Percentiles rank a stretch among this genome's conserved stretches.
These are phyloP conservation scores for Phaffomyces antillensis DNA, from an alignment of 805 yeast species.

Conservation along the genomic window DNA sequence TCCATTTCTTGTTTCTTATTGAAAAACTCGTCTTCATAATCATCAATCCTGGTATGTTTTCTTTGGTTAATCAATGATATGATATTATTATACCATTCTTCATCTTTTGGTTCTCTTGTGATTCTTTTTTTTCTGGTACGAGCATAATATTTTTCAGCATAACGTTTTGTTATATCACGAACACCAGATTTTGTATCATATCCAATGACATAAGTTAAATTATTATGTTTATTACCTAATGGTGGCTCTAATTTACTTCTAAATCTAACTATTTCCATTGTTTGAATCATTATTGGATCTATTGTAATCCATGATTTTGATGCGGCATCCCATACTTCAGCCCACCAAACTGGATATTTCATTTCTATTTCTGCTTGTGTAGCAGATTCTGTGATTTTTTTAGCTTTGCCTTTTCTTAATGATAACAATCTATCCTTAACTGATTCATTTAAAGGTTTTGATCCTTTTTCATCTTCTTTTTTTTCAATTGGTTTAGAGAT, in stretches of 20 bases:
- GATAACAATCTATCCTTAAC: slow-evolving; percentile 12
- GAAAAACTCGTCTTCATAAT: slow-evolving; percentile 55
- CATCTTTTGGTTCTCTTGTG: slow-evolving; percentile 45
- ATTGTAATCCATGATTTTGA: slow-evolving; percentile 73
- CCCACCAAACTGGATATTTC: slow-evolving; percentile 78
- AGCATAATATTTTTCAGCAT: slow-evolving; percentile 63
- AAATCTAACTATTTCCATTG: slow-evolving; percentile 54
- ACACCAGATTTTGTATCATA: slow-evolving; percentile 59
- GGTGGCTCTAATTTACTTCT: slow-evolving; percentile 71
- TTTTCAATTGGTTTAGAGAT: slow-evolving; percentile 4
- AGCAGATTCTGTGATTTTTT: slow-evolving; percentile 7
- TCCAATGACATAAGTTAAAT: slow-evolving; percentile 69
- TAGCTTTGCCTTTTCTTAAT: slow-evolving; percentile 16
- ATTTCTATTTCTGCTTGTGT: slow-evolving; percentile 20
- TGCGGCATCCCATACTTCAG: slow-evolving; percentile 83
- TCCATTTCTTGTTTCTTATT: slow-evolving; percentile 58
- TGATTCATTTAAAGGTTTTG: neutral
- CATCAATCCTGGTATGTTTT: slow-evolving; percentile 21
- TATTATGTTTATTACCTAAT: slow-evolving; percentile 45
- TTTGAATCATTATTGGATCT: slow-evolving; percentile 65
- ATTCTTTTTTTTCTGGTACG: slow-evolving; percentile 70
- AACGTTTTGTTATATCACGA: slow-evolving; percentile 81
- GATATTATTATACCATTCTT: slow-evolving; percentile 52
- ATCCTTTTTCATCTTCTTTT: neutral
- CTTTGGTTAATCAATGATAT: slow-evolving; percentile 18